Percentiles rank a stretch among this genome's conserved stretches.
Conservation (phyloP, 2,329 filamentous ascomycete species). For the Fusarium anguioides region DNA sequence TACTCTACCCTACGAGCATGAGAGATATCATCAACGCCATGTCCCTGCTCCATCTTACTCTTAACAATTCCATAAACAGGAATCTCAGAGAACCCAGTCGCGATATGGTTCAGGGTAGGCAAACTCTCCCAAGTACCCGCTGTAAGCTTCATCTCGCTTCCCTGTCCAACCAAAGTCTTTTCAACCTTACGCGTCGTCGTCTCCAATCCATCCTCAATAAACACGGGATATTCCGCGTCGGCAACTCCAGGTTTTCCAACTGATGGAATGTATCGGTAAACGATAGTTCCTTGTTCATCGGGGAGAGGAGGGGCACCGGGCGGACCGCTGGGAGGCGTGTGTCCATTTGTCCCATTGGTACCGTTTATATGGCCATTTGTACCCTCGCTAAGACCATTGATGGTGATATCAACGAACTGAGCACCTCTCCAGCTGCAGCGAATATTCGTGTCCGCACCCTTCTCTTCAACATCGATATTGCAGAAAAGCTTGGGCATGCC, state of each 20-base stretch:
- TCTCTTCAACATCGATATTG: constrained; percentile 56
- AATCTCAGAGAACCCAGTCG: constrained; percentile 24
- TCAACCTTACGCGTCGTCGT: constrained; percentile 13
- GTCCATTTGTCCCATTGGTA: background rate
- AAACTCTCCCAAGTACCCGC: constrained; percentile 19
- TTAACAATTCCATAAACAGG: constrained; percentile 30
- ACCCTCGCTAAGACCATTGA: constrained; percentile 2
- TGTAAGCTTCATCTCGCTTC: background rate
- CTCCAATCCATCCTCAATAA: constrained; percentile 2
- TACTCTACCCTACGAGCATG: constrained; percentile 27
- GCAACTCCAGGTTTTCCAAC: constrained; percentile 10
- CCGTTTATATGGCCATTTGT: background rate
- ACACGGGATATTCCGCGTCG: constrained; percentile 7
- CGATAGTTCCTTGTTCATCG: constrained; percentile 31
- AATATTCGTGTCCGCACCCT: background rate
- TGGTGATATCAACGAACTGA: constrained; percentile 7
- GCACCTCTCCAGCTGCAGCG: constrained; percentile 28
- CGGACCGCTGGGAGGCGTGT: background rate
- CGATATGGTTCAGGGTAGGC: constrained; percentile 35
- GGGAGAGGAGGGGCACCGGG: background rate
- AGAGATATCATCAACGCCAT: constrained; percentile 21
- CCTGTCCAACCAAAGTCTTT: background rate
- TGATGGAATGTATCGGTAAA: constrained; percentile 19
- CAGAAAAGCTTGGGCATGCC: constrained; percentile 70
- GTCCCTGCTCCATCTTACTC: constrained; percentile 21